Conservation (phyloP, 176 grass and related monocot species). For the Musa itinerans region DNA sequence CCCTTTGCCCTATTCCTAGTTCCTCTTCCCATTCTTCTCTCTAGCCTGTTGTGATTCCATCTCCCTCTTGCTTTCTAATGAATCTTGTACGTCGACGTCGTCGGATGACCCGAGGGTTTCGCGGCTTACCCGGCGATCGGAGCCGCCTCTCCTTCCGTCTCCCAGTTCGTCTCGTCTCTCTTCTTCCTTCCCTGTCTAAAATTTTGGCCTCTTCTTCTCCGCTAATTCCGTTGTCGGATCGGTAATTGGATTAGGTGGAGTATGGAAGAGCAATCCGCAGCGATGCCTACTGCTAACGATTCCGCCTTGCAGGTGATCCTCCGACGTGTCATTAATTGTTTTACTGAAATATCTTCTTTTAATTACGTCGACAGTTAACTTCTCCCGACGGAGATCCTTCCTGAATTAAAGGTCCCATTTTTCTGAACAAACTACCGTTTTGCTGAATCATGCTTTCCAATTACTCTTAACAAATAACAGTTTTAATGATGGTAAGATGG, state of each 20-base stretch:
- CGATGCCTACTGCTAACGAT: slow-evolving; percentile 43
- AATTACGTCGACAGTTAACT: neutral
- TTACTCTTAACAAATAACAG: too few species aligned
- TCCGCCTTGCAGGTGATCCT: slow-evolving; percentile 40
- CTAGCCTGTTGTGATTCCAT: neutral
- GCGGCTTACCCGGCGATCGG: slow-evolving; percentile 73
- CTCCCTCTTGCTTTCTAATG: slow-evolving; percentile 7
- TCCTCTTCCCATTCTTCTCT: neutral
- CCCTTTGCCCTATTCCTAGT: neutral
- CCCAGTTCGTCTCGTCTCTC: slow-evolving; percentile 33
- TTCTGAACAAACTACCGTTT: neutral
- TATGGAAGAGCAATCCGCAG: slow-evolving; percentile 80
- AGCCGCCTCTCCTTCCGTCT: slow-evolving; percentile 43
- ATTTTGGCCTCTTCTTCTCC: too few species aligned
- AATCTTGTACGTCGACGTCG: slow-evolving; percentile 54
- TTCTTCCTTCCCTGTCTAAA: neutral
- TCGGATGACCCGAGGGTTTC: slow-evolving; percentile 91
- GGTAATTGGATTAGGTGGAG: slow-evolving; percentile 42
- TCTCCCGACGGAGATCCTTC: slow-evolving; percentile 47
- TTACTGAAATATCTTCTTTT: neutral
- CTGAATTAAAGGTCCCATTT: slow-evolving; percentile 71
- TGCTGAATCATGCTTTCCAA: too few species aligned
- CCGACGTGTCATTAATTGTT: neutral
- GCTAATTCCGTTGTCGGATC: too few species aligned
- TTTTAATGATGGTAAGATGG: too few species aligned